Percentiles rank a stretch among this genome's conserved stretches.
phyloP scores from a whole-genome alignment of 331 rosid genomes.

The Pyracantha coccinea region DNA sequence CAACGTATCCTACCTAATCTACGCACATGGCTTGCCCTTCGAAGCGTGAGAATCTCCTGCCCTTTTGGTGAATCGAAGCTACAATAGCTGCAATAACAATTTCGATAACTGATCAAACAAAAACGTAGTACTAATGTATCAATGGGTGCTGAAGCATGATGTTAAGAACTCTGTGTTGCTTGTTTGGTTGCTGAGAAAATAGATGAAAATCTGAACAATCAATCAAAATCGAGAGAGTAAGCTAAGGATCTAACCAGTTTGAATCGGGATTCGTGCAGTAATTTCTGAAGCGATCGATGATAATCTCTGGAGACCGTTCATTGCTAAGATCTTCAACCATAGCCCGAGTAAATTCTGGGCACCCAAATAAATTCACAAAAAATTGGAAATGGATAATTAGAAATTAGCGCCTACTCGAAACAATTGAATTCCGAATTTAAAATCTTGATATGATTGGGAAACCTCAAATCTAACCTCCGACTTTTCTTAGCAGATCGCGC shows the following conservation, averaged over 20 bases:
- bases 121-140: too few relatives aligned
- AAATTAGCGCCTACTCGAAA: not conserved
- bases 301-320: conserved; percentile 45
- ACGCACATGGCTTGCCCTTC: conserved; percentile 41
- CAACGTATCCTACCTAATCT: conserved; percentile 41
- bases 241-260: conserved; percentile 34
- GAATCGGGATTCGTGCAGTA: conserved; percentile 40
- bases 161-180: not conserved
- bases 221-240: not conserved
- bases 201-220: not conserved
- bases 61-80: conserved; percentile 44
- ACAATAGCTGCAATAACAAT: conserved; percentile 42
- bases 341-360: conserved; percentile 51
- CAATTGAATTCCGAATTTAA: not conserved
- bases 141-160: too few relatives aligned
- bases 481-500: conserved; percentile 33
- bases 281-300: conserved; percentile 55
- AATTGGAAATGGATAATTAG: not conserved
- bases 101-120: not conserved
- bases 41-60: conserved; percentile 56
- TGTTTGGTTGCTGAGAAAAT: not conserved
- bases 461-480: conserved; percentile 40
- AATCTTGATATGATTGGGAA: not conserved
- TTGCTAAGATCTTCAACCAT: conserved; percentile 41
- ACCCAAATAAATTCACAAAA: not conserved